phyloP scores from a whole-genome alignment of 2,329 filamentous ascomycete genomes.

The Penicillium sp. region DNA sequence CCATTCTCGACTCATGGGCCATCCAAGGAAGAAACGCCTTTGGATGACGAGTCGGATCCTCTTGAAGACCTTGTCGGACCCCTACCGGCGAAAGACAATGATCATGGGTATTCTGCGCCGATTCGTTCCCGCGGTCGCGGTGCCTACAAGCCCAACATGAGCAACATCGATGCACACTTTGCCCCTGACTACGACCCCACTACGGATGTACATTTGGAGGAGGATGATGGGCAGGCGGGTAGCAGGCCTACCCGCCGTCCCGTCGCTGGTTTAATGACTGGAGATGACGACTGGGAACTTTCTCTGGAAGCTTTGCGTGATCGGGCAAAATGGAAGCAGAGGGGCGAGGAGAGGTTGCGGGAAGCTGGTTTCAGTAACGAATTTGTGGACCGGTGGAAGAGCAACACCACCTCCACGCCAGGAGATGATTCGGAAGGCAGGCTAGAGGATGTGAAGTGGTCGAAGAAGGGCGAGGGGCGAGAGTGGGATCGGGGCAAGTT shows the following conservation, averaged over 20 bases:
- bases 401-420: constrained; percentile 49
- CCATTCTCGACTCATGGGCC: no score
- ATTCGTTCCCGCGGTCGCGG: constrained; percentile 62
- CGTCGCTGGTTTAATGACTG: constrained; percentile 38
- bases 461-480: constrained; percentile 56
- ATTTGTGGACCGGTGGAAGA: constrained; percentile 64
- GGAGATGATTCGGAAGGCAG: constrained; percentile 45
- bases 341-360: constrained; percentile 65
- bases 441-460: constrained; percentile 65
- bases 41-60: constrained; percentile 53
- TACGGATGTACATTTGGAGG: constrained; percentile 34
- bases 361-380: constrained; percentile 70
- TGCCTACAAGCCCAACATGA: constrained; percentile 47
- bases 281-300: constrained; percentile 65
- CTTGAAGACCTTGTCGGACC: constrained; percentile 70
- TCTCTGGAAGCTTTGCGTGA: constrained; percentile 70
- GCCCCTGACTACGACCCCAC: constrained; percentile 54
- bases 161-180: constrained; percentile 73
- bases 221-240: no score
- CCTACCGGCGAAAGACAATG: constrained; percentile 46
- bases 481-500: constrained; percentile 50
- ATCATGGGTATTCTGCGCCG: no score
- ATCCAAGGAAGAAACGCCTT: no score
- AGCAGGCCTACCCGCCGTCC: constrained; percentile 33
- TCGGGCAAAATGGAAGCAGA: constrained; percentile 64